phyloP scores from a whole-genome alignment of 441 rosid species.

The Gossypium davidsonii region DNA sequence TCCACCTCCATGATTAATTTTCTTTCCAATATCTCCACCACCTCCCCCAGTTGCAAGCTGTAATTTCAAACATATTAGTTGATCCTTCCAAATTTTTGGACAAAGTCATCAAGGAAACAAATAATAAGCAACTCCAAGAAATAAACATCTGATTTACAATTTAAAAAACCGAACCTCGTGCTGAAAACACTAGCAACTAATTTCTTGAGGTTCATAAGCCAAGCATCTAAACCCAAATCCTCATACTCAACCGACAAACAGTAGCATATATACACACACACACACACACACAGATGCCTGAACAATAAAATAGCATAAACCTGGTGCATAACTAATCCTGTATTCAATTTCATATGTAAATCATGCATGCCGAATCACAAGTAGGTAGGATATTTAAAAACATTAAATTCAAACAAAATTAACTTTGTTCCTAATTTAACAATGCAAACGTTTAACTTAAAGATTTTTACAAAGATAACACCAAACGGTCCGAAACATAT shows the following conservation, averaged over 20 bases:
- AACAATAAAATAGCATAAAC: not conserved
- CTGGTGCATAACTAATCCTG: not conserved
- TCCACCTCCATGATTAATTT: constrained; percentile 74
- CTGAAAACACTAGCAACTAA: not conserved
- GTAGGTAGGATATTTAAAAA: not conserved
- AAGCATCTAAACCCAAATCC: not conserved
- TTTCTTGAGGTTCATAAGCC: not conserved
- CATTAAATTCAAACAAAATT: not conserved
- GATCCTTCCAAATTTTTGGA: not conserved
- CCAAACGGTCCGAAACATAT: not conserved
- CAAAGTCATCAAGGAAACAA: not conserved
- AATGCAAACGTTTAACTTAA: not conserved
- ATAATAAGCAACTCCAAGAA: not conserved
- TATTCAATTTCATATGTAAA: not conserved
- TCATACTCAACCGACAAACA: not conserved
- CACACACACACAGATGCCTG: not conserved
- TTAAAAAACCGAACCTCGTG: not conserved
- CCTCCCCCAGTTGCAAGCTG: constrained; percentile 90
- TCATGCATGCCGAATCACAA: not conserved
- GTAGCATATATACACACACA: not conserved
- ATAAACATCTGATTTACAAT: not conserved
- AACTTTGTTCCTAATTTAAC: not conserved
- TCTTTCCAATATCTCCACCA: constrained; percentile 92
- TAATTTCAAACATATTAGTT: constrained; percentile 22
- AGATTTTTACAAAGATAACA: not conserved